Percentiles rank a stretch among this genome's conserved stretches.
Conservation (phyloP, 495 filamentous ascomycete species). For the Trichoderma orchidacearum region DNA sequence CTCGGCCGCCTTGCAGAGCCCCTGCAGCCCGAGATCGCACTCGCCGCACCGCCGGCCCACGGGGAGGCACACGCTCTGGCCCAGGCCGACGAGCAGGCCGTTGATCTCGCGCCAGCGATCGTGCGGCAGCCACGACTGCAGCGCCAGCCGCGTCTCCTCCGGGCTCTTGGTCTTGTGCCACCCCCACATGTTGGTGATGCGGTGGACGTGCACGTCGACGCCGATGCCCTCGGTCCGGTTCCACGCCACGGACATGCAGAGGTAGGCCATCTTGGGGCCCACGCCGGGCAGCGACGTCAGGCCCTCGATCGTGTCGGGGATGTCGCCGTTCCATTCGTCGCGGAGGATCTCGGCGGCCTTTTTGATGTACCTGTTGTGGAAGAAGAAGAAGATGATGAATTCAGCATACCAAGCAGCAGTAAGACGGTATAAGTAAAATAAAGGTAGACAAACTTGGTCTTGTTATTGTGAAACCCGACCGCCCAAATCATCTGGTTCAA, state of each 20-base stretch:
- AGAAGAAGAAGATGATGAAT: neutral
- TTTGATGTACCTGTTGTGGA: conserved; percentile 67
- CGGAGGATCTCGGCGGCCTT: conserved; percentile 57
- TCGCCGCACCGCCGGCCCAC: conserved; percentile 70
- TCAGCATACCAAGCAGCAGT: neutral
- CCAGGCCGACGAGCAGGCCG: conserved; percentile 78
- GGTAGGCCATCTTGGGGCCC: conserved; percentile 93
- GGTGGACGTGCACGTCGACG: conserved; percentile 60
- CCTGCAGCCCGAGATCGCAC: conserved; percentile 58
- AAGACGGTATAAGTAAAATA: neutral
- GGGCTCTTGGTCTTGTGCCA: conserved; percentile 73
- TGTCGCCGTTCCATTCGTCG: conserved; percentile 59
- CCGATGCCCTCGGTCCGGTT: conserved; percentile 45
- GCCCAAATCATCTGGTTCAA: conserved; percentile 72
- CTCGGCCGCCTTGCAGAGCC: conserved; percentile 65
- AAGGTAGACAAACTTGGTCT: conserved; percentile 44
- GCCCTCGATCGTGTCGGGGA: conserved; percentile 67
- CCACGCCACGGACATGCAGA: conserved; percentile 64
- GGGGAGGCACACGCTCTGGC: conserved; percentile 74
- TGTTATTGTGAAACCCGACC: conserved; percentile 94
- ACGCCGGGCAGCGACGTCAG: conserved; percentile 78
- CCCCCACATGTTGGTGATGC: conserved; percentile 92
- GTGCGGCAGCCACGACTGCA: conserved; percentile 74
- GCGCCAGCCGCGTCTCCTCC: conserved; percentile 65
- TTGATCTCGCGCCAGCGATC: conserved; percentile 95